A percentile compares a stretch with the other conserved stretches of the same genome.
phyloP scores from a whole-genome alignment of 208 protist species.

The Entamoeba histolytica region DNA sequence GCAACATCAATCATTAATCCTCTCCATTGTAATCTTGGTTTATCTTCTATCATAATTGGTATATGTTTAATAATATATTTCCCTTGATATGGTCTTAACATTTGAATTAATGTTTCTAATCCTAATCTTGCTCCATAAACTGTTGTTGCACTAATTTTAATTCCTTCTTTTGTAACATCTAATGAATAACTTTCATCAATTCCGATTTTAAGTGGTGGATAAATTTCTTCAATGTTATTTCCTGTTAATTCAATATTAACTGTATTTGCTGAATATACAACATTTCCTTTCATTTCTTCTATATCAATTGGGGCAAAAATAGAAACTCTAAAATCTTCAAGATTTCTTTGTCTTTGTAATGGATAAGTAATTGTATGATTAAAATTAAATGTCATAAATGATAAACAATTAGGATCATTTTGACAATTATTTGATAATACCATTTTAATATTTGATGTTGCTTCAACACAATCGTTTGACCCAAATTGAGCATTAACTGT shows the following conservation, averaged over 20 bases:
- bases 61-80: not conserved
- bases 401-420: not conserved
- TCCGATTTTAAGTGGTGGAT: not conserved
- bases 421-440: not conserved
- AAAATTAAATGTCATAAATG: not conserved
- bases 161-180: not conserved
- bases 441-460: not conserved
- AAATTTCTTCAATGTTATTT: not conserved
- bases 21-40: conserved; percentile 36
- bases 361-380: not conserved
- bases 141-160: not conserved
- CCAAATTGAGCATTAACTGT: not conserved
- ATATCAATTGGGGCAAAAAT: not conserved
- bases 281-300: not conserved
- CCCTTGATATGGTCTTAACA: not conserved
- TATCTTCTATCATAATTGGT: conserved; percentile 28
- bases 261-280: not conserved
- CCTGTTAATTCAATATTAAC: not conserved
- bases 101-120: conserved; percentile 10
- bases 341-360: not conserved
- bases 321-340: not conserved
- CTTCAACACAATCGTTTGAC: not conserved
- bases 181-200: not conserved
- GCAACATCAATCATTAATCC: conserved; percentile 44
- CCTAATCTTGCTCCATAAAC: not conserved